These are phyloP conservation scores for Penicillium canescens DNA, from an alignment of 495 filamentous ascomycete genomes.

Conservation along the genomic window DNA sequence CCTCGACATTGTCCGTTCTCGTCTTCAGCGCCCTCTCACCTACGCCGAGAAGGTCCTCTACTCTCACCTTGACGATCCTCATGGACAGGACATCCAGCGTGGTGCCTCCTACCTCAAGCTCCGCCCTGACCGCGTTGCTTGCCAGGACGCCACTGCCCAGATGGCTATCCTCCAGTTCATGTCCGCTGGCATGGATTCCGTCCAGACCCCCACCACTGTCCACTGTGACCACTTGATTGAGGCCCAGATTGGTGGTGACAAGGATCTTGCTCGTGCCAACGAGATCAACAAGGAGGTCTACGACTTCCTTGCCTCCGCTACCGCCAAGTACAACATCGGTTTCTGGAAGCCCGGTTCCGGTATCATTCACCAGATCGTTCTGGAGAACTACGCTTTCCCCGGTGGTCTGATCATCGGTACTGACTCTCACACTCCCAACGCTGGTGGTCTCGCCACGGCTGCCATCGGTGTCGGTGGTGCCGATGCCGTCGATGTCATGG, in stretches of 20 bases:
- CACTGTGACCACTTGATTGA: constrained; percentile 99
- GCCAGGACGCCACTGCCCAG: constrained; percentile 99
- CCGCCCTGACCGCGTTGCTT: constrained; percentile 96
- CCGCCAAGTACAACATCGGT: constrained; percentile 99
- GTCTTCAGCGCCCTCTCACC: constrained; percentile 90
- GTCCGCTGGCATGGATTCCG: constrained; percentile 93
- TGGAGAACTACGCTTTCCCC: constrained; percentile 99
- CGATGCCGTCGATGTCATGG: constrained; percentile 99
- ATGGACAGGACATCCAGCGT: constrained; percentile 93
- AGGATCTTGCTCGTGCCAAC: constrained; percentile 90
- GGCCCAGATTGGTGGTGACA: constrained; percentile 88
- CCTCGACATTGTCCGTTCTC: constrained; percentile 80
- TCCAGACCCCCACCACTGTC: constrained; percentile 93
- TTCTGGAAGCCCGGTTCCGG: constrained; percentile 99
- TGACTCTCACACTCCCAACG: constrained; percentile 98
- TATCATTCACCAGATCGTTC: constrained; percentile 98
- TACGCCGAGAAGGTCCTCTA: constrained; percentile 99
- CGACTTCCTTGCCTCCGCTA: constrained; percentile 92
- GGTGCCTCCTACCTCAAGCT: constrained; percentile 94
- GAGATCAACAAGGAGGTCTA: constrained; percentile 99
- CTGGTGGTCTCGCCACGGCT: constrained; percentile 92
- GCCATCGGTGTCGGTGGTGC: constrained; percentile 99
- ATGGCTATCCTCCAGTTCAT: constrained; percentile 99
- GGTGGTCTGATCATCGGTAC: constrained; percentile 98
- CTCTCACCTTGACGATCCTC: constrained; percentile 97